phyloP scores from a whole-genome alignment of 2,329 filamentous ascomycete species.

The Hypoxylon sp. region DNA sequence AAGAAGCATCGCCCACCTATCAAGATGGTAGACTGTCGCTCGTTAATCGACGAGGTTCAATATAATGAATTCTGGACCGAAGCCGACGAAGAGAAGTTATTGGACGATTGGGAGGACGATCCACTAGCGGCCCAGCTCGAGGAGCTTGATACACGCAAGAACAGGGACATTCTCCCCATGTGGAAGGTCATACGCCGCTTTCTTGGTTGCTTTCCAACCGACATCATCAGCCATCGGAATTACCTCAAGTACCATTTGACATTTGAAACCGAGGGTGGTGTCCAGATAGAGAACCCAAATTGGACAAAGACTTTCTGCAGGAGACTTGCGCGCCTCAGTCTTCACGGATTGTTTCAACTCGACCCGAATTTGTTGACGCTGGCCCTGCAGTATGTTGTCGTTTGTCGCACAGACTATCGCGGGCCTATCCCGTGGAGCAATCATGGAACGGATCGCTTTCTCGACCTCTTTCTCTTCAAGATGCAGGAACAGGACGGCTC shows the following conservation, averaged over 20 bases:
- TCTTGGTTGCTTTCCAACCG: slow-evolving; percentile 5
- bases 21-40: not conserved
- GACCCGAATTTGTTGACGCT: not conserved
- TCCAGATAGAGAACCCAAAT: not conserved
- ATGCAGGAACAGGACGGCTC: slow-evolving; percentile 5
- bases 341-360: not conserved
- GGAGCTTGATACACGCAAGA: not conserved
- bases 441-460: not conserved
- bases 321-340: not conserved
- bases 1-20: not conserved
- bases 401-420: slow-evolving; percentile 14
- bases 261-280: not conserved
- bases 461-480: not conserved
- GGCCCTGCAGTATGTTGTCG: not conserved
- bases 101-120: not conserved
- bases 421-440: slow-evolving; percentile 5
- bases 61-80: not conserved
- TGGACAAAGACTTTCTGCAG: slow-evolving; percentile 10
- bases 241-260: not conserved
- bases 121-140: not conserved
- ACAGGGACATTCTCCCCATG: slow-evolving; percentile 1
- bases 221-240: not conserved
- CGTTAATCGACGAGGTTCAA: not conserved
- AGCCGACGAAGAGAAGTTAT: not conserved
- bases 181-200: slow-evolving; percentile 9